These are phyloP conservation scores for Tricholomella constricta DNA, from an alignment of 768 basidiomycete genomes.

Conservation along the genomic window DNA sequence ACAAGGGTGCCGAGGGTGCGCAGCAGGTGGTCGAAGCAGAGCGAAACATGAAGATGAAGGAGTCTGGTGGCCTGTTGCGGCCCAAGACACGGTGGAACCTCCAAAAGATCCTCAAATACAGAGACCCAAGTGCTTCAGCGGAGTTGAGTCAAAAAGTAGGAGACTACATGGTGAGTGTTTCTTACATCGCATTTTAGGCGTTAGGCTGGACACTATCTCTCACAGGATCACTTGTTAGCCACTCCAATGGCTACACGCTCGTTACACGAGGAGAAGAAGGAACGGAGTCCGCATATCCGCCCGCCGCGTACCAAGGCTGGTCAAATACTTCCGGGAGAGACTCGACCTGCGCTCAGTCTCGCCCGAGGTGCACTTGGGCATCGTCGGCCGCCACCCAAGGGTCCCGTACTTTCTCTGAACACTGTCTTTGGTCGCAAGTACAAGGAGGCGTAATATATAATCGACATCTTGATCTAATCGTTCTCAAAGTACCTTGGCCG, in stretches of 20 bases:
- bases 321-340: conserved; percentile 59
- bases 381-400: conserved; percentile 22
- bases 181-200: neutral
- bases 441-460: conserved; percentile 19
- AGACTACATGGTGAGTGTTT: conserved; percentile 62
- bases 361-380: conserved; percentile 54
- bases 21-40: conserved; percentile 52
- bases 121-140: conserved; percentile 44
- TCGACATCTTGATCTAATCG: conserved; percentile 5
- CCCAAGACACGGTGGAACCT: conserved; percentile 74
- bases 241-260: conserved; percentile 56
- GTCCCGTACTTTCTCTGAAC: conserved; percentile 28
- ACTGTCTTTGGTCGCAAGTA: conserved; percentile 35
- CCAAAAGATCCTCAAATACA: conserved; percentile 69
- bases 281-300: conserved; percentile 30
- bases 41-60: conserved; percentile 35
- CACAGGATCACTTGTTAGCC: conserved; percentile 69
- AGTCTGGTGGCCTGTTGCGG: conserved; percentile 49
- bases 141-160: conserved; percentile 58
- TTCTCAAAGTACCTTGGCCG: conserved; percentile 36
- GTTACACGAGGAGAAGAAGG: conserved; percentile 45
- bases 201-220: conserved; percentile 3
- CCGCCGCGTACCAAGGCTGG: conserved; percentile 49
- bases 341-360: conserved; percentile 52
- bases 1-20: conserved; percentile 49